Evolutionary conservation across 106 monocot species (phyloP).

Genomic region (Platanthera guangdongensis): DNA sequence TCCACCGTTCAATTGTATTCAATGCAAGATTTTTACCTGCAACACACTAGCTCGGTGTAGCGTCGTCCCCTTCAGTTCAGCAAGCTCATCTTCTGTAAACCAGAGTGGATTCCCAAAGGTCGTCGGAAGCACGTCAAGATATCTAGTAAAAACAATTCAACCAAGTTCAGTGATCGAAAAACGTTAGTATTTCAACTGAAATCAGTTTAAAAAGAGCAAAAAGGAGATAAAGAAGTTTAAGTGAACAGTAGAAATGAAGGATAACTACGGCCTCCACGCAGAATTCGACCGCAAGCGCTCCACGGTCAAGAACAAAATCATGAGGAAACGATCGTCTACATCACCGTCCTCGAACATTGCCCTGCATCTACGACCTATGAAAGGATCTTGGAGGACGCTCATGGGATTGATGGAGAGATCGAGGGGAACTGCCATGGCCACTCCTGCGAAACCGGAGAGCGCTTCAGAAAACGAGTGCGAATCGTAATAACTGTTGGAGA

Average conservation of each 20-base stretch:
- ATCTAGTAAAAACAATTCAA: conserved; percentile 26
- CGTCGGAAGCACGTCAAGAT: conserved; percentile 82
- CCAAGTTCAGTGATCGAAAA: background rate
- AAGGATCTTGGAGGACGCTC: conserved; percentile 81
- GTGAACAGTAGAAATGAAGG: background rate
- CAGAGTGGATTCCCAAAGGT: conserved; percentile 80
- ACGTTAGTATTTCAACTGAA: background rate
- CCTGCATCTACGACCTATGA: conserved; percentile 48
- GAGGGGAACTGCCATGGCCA: conserved; percentile 87
- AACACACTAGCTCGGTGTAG: conserved; percentile 60
- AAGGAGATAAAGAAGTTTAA: background rate
- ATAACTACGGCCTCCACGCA: conserved; percentile 76
- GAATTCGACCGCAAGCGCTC: conserved; percentile 68
- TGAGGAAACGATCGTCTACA: conserved; percentile 79
- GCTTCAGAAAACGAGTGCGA: background rate
- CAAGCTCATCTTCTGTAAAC: conserved; percentile 79
- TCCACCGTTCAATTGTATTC: background rate
- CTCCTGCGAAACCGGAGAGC: conserved; percentile 16
- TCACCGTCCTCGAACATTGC: conserved; percentile 66
- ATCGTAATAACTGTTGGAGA: background rate
- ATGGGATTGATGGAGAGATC: conserved; percentile 93
- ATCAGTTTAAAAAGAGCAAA: background rate
- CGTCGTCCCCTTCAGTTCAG: conserved; percentile 81
- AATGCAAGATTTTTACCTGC: conserved; percentile 39
- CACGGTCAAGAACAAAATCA: conserved; percentile 76